Evolutionary conservation across 2,329 filamentous ascomycete genomes (phyloP), one percentile per base, ranked within the genome.

Genomic region (Fusarium hainanense): DNA sequence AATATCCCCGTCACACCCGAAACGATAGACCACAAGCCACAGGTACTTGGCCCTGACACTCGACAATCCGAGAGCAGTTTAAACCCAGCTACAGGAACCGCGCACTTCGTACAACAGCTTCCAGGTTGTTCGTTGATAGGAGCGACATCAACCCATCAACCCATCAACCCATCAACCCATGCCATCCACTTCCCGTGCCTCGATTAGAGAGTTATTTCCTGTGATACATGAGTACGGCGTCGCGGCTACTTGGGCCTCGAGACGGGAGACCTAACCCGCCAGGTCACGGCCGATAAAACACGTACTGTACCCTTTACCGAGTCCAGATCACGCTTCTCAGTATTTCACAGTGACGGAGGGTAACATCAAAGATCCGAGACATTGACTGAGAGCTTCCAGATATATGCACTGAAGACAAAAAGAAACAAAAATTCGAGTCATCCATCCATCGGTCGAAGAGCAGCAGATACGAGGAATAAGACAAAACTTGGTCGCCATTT

Each of bases 161-260:
- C n/a, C n/a, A n/a, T n/a, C n/a, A n/a, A n/a, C n/a, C n/a, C 68
- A 74, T 75, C 69, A 32, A 65, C 63, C 67, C 59, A 62, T 62
- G 42, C 18, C 69, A 66, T 71, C 72, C 68, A 74, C 70, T 72
- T 74, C 71, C 68, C 71, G 68, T 62, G 48, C 61, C 57, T 69
- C 63, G 70, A 73, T 65, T 52, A 67, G 23, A 50, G 30, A 51
- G 37, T 60, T 51, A 52, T 49, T 63, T 64, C 63, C 48, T 72
- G 64, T 61, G 34, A 27, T 54, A 55, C 62, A 58, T 41, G 40
- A 43, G 21, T 46, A 54, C 67, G 49, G 44, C 57, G 41, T 55
- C 66, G 48, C 37, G 30, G 21, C 30, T 32, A 34, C 28, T 50
- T 14, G 23, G 21, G 49, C 20, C 49, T 52, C 34, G 20, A n/a